These are phyloP conservation scores for Tuctoria greenei DNA, from an alignment of 176 grass and related monocot species.

Conservation along the genomic window DNA sequence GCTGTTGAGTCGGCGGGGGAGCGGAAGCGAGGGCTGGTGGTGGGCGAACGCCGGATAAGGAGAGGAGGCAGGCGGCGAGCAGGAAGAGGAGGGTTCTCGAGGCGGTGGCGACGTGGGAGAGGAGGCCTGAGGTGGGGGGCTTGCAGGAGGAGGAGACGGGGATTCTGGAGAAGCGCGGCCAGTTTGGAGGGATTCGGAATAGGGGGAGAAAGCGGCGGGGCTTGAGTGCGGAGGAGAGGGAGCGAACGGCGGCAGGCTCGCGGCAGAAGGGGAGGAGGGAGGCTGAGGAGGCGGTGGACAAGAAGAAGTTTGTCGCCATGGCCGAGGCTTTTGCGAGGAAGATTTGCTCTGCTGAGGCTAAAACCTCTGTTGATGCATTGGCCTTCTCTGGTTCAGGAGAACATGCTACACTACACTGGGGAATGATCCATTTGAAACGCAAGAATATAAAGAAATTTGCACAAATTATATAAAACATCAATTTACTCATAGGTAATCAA, in stretches of 20 bases:
- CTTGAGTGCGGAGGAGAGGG: neutral
- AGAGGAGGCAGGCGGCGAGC: conserved; percentile 37
- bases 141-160: neutral
- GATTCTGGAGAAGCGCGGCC: neutral
- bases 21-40: conserved; percentile 23
- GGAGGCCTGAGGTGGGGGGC: neutral
- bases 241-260: neutral
- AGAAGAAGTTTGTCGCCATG: conserved; percentile 49
- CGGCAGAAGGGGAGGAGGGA: neutral
- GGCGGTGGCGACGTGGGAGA: conserved; percentile 28
- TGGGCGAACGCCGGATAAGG: conserved; percentile 27
- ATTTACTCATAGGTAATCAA: no score
- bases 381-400: neutral
- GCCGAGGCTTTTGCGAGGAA: neutral
- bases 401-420: no score
- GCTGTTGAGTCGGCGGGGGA: conserved; percentile 1
- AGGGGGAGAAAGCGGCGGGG: neutral
- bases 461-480: no score
- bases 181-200: neutral
- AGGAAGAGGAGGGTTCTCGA: conserved; percentile 37
- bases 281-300: neutral
- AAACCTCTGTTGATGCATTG: neutral
- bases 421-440: no score
- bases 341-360: neutral
- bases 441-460: no score